Base-by-base conservation (phyloP, 371 early-diverging fungal genomes). In the Mucor indicus region DNA sequence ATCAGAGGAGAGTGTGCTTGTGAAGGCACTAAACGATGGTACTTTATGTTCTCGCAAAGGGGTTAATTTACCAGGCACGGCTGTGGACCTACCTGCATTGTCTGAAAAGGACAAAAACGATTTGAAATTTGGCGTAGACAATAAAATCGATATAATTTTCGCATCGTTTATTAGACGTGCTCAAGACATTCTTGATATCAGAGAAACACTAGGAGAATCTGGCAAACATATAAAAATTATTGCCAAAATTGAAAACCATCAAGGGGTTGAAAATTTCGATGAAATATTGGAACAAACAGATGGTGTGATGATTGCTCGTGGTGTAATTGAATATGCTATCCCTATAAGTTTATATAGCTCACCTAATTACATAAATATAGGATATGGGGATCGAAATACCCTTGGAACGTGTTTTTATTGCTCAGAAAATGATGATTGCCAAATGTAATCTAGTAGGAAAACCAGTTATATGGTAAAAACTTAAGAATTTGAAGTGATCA, bases 221-320 rank as follows among this genome's bases (percentile, higher is more conserved):
- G 91, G 92, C 39, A 75, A 75, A 50, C 51, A 81, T 53, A 95
- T 97, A 82, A 92, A 92, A 79, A 93, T 95, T 58, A 92, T 96
- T 37, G 80, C 88, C 59, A 96, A 96, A 80, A 94, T 96, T 57
- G 99, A 99, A 77, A 92, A 89, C 54, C 86, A 91, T 58, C 90
- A 95, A 74, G 99, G 95, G 31, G 85, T 98, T 17, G 77, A 85
- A 55, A 99, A 99, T 80, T 92, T 99, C 83, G 93, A 95, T 60
- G 97, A 93, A 56, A 99, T 99, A 55, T 70, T 98, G 24, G 70
- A 60, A 21, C 95, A 83, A 39, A 87, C 97, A 11, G 99, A 99
- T 77, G 99, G 98, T 47, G 83, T 99, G 48, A 98, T 99, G 99
- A 88, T 99, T 44, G 99, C 99, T 30, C 88, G 99, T 63, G 99